Percentiles rank a stretch among this genome's conserved stretches.
These are phyloP conservation scores for Colletotrichum abscissum DNA, from an alignment of 2,329 filamentous ascomycete genomes.

Conservation along the genomic window DNA sequence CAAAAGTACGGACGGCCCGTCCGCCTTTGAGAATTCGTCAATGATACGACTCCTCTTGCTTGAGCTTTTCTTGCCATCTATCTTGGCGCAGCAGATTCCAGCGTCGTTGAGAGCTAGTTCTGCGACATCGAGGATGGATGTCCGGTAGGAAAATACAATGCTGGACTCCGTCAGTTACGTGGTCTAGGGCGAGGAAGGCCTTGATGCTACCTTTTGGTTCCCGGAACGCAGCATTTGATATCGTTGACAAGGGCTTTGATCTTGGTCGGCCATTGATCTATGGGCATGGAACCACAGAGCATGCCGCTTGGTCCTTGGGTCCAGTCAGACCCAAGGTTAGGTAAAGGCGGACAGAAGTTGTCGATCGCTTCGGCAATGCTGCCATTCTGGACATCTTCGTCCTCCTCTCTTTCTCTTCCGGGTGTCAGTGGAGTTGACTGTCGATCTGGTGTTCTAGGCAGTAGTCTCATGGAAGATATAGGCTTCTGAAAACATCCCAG, in stretches of 20 bases:
- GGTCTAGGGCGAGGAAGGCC: neutral
- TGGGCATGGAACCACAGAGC: neutral
- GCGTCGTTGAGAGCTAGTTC: neutral
- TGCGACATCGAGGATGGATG: neutral
- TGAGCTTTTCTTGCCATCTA: neutral
- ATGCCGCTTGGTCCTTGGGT: neutral
- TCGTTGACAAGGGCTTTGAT: neutral
- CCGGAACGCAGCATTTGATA: neutral
- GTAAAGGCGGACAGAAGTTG: neutral
- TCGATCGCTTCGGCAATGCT: neutral
- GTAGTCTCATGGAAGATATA: neutral
- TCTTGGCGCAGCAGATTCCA: neutral
- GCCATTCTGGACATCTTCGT: neutral
- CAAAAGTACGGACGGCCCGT: neutral
- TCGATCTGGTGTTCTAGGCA: neutral
- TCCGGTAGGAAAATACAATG: neutral
- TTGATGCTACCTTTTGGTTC: neutral
- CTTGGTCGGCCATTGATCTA: neutral
- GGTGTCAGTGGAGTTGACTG: neutral
- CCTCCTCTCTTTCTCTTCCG: neutral
- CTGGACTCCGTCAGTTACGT: neutral
- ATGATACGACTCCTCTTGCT: neutral
- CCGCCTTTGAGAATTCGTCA: neutral
- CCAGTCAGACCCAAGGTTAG: neutral
- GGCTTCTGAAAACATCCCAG: neutral